Evolutionary conservation across 1,139 yeast genomes (phyloP).

Genomic region (Schwanniomyces etchellsii): DNA sequence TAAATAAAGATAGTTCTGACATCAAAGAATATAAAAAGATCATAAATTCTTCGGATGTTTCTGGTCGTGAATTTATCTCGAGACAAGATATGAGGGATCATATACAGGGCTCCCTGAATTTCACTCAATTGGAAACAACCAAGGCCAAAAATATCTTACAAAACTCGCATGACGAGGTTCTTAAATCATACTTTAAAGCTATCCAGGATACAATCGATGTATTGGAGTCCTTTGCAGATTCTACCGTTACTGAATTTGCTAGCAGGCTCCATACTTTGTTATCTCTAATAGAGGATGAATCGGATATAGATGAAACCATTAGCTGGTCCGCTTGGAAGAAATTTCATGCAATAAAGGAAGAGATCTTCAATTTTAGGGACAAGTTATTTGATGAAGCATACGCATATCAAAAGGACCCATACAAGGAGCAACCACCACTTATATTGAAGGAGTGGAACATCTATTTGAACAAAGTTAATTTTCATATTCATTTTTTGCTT

Average conservation of each 20-base stretch:
- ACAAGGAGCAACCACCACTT: conserved; percentile 16
- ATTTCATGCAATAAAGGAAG: conserved; percentile 54
- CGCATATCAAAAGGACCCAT: conserved; percentile 23
- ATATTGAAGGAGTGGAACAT: conserved; percentile 46
- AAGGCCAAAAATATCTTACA: conserved; percentile 30
- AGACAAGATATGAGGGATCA: conserved; percentile 56
- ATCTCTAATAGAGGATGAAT: conserved; percentile 20
- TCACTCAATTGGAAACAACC: conserved; percentile 26
- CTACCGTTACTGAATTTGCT: conserved; percentile 51
- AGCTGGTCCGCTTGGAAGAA: conserved; percentile 67
- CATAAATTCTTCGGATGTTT: conserved; percentile 17
- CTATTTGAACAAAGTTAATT: conserved; percentile 52
- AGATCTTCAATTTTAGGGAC: conserved; percentile 52
- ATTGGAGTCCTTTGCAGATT: conserved; percentile 68
- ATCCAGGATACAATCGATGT: conserved; percentile 57
- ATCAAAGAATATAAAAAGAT: conserved; percentile 34
- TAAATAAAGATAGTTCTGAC: conserved; percentile 44
- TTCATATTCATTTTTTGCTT: conserved; percentile 53
- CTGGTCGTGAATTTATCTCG: conserved; percentile 32
- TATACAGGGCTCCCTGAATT: conserved; percentile 34
- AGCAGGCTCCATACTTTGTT: conserved; percentile 28
- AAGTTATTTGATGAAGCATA: conserved; percentile 42
- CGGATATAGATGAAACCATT: conserved; percentile 22
- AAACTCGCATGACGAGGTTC: conserved; percentile 23
- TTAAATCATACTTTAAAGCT: conserved; percentile 34